These are phyloP conservation scores for Pistacia integerrima DNA, from an alignment of 345 rosid genomes.

Conservation along the genomic window DNA sequence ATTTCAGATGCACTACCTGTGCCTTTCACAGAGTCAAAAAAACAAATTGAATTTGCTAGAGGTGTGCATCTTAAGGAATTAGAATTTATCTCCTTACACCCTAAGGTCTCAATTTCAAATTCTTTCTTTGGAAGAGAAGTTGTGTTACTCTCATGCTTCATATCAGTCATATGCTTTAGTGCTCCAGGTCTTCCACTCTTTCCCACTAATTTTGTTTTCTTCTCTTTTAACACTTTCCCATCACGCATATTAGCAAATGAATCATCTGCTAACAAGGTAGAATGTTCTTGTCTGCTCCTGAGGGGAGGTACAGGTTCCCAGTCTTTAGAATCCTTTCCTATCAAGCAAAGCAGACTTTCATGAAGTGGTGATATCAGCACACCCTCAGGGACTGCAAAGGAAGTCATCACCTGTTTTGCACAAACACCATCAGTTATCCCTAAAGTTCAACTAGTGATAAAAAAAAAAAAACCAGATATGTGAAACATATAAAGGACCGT, in stretches of 20 bases:
- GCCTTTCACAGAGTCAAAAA: conserved; percentile 23
- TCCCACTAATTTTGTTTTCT: conserved; percentile 35
- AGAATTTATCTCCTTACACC: conserved; percentile 24
- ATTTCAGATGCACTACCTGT: conserved; percentile 27
- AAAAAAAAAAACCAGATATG: conserved; percentile 1
- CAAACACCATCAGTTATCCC: conserved; percentile 24
- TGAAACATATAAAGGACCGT: conserved; percentile 26
- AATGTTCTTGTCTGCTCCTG: conserved; percentile 30
- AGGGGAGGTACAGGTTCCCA: conserved; percentile 24
- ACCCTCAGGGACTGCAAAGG: conserved; percentile 47
- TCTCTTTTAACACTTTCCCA: conserved; percentile 34
- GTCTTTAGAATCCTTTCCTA: conserved; percentile 33
- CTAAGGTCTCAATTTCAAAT: conserved; percentile 21
- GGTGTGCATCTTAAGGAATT: conserved; percentile 19
- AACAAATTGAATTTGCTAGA: conserved; percentile 18
- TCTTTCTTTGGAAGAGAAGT: conserved; percentile 14
- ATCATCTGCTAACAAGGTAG: conserved; percentile 29
- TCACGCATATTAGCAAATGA: conserved; percentile 28
- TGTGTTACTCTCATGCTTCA: conserved; percentile 16
- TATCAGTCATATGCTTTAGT: conserved; percentile 16
- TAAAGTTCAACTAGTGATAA: conserved; percentile 21
- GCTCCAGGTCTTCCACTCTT: conserved; percentile 27
- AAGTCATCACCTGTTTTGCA: conserved; percentile 68
- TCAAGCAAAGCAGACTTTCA: conserved; percentile 47
- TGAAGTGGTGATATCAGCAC: conserved; percentile 70